A percentile compares a stretch with the other conserved stretches of the same genome.
Conservation (phyloP, 2,329 filamentous ascomycete species). For the Colletotrichum noveboracense region DNA sequence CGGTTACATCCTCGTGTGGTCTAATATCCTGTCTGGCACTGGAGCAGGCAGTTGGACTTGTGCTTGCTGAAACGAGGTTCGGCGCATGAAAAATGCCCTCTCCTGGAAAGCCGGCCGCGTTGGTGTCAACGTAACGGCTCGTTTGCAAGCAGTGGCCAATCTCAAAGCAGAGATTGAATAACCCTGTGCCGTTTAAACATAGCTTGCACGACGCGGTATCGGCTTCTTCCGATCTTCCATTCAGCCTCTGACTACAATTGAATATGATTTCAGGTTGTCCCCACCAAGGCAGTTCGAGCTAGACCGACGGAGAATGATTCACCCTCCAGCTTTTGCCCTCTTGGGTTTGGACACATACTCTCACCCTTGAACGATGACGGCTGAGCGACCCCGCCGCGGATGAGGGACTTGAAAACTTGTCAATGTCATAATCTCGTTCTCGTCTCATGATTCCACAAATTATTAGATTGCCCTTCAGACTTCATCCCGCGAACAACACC, state of each 20-base stretch:
- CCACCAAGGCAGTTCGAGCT: too few species aligned
- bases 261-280: too few species aligned
- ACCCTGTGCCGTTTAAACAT: not conserved
- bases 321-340: not conserved
- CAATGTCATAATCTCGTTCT: not conserved
- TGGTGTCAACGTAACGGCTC: not conserved
- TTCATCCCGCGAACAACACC: not conserved
- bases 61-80: not conserved
- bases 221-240: fast-evolving
- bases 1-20: not conserved
- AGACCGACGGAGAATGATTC: too few species aligned
- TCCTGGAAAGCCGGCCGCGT: not conserved
- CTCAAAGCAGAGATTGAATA: not conserved
- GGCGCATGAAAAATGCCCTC: not conserved
- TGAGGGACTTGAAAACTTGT: not conserved
- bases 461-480: not conserved
- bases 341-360: not conserved
- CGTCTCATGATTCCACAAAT: not conserved
- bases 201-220: not conserved
- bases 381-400: not conserved
- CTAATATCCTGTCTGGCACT: not conserved
- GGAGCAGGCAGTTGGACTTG: not conserved
- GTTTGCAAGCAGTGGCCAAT: not conserved
- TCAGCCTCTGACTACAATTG: not conserved
- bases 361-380: not conserved